Percentiles rank a stretch among this genome's conserved stretches.
Evolutionary conservation across 2,329 filamentous ascomycete species (phyloP).

Genomic region (Ilyonectria destructans): DNA sequence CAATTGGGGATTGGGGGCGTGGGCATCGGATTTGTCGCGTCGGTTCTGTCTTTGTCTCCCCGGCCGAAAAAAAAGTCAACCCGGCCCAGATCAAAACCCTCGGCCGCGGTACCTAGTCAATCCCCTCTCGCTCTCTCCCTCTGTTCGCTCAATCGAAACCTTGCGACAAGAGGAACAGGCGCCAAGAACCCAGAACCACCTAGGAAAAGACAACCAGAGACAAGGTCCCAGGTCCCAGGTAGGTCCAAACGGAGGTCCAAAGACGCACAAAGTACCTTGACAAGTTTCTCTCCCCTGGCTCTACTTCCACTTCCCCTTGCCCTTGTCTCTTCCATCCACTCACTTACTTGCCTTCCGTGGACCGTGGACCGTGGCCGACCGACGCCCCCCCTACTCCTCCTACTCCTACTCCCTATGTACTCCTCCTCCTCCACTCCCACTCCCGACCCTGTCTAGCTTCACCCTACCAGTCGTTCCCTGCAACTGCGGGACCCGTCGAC

Average conservation of each 20-base stretch:
- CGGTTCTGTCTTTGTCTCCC: constrained; percentile 21
- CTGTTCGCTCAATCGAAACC: constrained; percentile 13
- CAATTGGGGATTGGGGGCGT: constrained; percentile 16
- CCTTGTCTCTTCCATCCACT: constrained; percentile 8
- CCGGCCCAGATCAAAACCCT: constrained; percentile 24
- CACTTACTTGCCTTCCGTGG: not conserved
- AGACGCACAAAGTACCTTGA: constrained; percentile 18
- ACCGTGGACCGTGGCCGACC: constrained; percentile 23
- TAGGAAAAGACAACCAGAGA: constrained; percentile 25
- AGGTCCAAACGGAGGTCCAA: constrained; percentile 2
- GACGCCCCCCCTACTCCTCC: constrained; percentile 3
- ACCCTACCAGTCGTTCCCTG: constrained; percentile 47
- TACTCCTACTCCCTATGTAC: constrained; percentile 12
- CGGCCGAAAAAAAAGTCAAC: constrained; percentile 28
- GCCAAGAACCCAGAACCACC: not conserved
- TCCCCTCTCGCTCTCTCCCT: constrained; percentile 4
- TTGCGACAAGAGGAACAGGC: constrained; percentile 3
- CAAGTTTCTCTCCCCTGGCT: constrained; percentile 24
- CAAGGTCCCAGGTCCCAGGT: constrained; percentile 14
- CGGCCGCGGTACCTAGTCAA: constrained; percentile 23
- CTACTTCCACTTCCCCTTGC: constrained; percentile 19
- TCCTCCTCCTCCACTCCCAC: constrained; percentile 28
- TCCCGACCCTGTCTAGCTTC: constrained; percentile 42
- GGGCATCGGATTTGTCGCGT: constrained; percentile 17
- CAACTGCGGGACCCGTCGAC: constrained; percentile 42